Conservation (phyloP, 441 rosid genomes). For the Raphanus hybrid region DNA sequence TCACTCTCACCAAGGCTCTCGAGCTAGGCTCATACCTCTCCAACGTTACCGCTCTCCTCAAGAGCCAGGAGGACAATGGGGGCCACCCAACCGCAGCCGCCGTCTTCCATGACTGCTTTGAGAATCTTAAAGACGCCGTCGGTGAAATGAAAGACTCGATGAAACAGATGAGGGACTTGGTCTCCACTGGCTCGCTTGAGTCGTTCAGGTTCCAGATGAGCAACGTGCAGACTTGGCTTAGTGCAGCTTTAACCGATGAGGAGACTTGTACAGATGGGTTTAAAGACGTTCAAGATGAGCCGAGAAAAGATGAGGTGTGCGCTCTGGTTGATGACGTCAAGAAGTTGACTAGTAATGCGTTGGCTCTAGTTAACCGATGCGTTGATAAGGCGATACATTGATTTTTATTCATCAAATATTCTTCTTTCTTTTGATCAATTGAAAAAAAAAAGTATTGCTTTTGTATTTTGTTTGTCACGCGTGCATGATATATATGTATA, state of each 20-base stretch:
- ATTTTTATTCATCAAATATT: conserved; percentile 18
- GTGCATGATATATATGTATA: conserved; percentile 28
- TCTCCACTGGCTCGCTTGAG: conserved; percentile 44
- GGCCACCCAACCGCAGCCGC: conserved; percentile 54
- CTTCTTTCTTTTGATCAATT: not conserved
- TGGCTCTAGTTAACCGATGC: conserved; percentile 74
- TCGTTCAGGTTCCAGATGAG: conserved; percentile 73
- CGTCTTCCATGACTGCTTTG: conserved; percentile 84
- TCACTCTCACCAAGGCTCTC: conserved; percentile 58
- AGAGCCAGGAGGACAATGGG: conserved; percentile 34
- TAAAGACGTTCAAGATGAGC: conserved; percentile 58
- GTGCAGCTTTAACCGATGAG: conserved; percentile 91
- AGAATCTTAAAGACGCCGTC: conserved; percentile 80
- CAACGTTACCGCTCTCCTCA: conserved; percentile 62
- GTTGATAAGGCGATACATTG: conserved; percentile 55
- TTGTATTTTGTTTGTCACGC: conserved; percentile 26
- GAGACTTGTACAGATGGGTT: conserved; percentile 94
- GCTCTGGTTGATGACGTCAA: conserved; percentile 54
- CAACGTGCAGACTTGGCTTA: conserved; percentile 96
- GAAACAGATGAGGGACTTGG: conserved; percentile 77
- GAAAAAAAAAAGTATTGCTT: conserved; percentile 24
- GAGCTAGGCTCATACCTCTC: conserved; percentile 59
- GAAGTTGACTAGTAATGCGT: conserved; percentile 79
- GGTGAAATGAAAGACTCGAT: conserved; percentile 85
- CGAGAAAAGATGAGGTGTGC: conserved; percentile 53